These are phyloP conservation scores for Jatropha podagrica DNA, from an alignment of 441 rosid species.

Conservation along the genomic window DNA sequence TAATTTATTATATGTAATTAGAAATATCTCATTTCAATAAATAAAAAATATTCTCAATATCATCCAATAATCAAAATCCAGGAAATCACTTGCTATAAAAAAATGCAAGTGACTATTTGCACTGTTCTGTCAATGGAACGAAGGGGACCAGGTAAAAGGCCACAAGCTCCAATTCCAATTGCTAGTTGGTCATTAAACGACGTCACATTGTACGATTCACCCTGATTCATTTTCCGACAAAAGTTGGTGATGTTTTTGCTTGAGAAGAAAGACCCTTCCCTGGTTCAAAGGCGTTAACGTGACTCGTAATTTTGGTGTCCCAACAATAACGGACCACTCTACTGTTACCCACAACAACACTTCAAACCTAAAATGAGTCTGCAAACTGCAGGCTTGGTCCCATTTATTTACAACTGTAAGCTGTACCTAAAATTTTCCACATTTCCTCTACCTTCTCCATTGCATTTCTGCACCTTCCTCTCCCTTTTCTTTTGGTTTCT, in stretches of 20 bases:
- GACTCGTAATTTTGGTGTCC: constrained; percentile 15
- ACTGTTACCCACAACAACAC: background rate
- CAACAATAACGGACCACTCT: background rate
- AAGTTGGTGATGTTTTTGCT: background rate
- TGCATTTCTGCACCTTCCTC: background rate
- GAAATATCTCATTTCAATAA: too few relatives aligned
- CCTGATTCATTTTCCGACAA: background rate
- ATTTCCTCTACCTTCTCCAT: background rate
- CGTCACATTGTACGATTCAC: background rate
- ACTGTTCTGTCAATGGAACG: background rate
- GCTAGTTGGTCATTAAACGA: background rate
- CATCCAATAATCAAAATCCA: too few relatives aligned
- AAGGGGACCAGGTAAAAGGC: background rate
- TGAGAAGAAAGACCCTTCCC: background rate
- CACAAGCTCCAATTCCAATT: background rate
- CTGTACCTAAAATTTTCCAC: background rate
- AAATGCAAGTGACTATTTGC: too few relatives aligned
- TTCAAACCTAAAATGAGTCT: background rate
- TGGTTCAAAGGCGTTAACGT: constrained; percentile 15
- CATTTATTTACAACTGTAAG: too few relatives aligned
- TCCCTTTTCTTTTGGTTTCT: background rate
- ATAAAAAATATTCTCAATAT: too few relatives aligned
- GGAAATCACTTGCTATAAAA: too few relatives aligned
- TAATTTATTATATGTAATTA: too few relatives aligned
- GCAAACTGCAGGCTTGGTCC: too few relatives aligned